Base-by-base conservation (phyloP, 768 basidiomycete genomes). In the Tulasnella sp. region DNA sequence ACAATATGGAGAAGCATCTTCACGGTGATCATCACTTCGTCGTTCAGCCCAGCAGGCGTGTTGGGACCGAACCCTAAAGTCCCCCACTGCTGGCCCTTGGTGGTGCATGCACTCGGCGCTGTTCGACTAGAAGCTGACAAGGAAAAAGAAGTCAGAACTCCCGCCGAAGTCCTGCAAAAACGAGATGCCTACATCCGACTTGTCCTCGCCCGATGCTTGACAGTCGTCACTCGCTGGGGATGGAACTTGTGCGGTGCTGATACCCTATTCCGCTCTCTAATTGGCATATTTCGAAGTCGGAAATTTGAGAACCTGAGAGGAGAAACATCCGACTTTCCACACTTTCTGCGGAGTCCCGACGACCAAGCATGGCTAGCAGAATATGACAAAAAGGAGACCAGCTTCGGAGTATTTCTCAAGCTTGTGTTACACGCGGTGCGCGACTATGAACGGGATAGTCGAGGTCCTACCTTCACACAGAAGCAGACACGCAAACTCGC, bases 341-440 rank as follows among this genome's bases (percentile, higher is more conserved):
- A 80, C 22, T 97, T 94, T 80, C 82, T 92, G 75, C 81, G 84
- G 62, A 75, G 85, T 5, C 81, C 83, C 62, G 83, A 91, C 75
- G 72, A 72, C 6, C 81, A 87, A 77, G 79, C 80, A 2, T 79
- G 88, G 12, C 83, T 92, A 5, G 81, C 81, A 19, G 79, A 82
- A 22, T 82, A 83, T 66, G 83, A 87, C 34, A 72, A 69, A 5
- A 79, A 80, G 19, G 95, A 96, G 76, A 87, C 90, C 1, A 86
- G 90, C 1, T 95, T 90, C 77, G 84, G 86, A n/a, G 78, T 91
- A 6, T 91, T 94, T 77, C 82, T 96, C 62, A 93, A 94, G 78
- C 83, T 97, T 70, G 83, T 95, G 39, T 86, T 89, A n/a, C 86
- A 86, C 62, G 88, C 89, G 0, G 83, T 82, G 1, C 79, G 82